A percentile compares a stretch with the other conserved stretches of the same genome.
These are phyloP conservation scores for Microbotryum scabiosae DNA, from an alignment of 1,284 basidiomycete species.

Conservation along the genomic window DNA sequence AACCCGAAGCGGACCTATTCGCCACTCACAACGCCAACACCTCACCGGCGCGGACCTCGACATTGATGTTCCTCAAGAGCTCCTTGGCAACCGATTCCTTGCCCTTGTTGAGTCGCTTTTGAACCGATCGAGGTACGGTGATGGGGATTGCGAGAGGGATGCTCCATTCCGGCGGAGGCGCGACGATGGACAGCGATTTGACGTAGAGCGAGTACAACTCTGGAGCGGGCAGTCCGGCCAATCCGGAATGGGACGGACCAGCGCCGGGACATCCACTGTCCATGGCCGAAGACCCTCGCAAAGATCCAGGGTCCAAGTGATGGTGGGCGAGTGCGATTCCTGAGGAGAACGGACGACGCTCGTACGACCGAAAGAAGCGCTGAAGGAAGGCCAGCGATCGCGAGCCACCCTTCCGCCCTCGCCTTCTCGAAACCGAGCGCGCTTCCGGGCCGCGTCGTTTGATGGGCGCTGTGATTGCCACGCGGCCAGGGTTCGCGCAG, in stretches of 20 bases:
- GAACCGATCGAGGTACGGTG: conserved; percentile 12
- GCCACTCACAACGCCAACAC: conserved; percentile 23
- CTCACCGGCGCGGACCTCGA: conserved; percentile 19
- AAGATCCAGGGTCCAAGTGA: too few species aligned
- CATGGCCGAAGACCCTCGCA: background rate
- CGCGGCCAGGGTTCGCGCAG: too few species aligned
- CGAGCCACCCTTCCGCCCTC: too few species aligned
- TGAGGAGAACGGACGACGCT: too few species aligned
- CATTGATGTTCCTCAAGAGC: conserved; percentile 8
- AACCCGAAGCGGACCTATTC: background rate
- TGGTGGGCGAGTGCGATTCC: too few species aligned
- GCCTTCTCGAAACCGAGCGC: too few species aligned
- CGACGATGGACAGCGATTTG: conserved; percentile 4
- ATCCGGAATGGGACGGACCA: background rate
- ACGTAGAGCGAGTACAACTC: conserved; percentile 3
- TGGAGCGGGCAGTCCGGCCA: conserved; percentile 4
- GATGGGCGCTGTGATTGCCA: too few species aligned
- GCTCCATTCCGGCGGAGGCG: conserved; percentile 6
- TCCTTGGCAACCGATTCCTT: conserved; percentile 1
- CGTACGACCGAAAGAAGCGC: too few species aligned
- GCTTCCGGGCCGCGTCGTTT: too few species aligned
- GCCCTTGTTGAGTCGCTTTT: background rate
- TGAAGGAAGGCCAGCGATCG: too few species aligned
- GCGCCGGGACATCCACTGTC: background rate
- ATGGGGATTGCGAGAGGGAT: conserved; percentile 25